Evolutionary conservation across 2,329 filamentous ascomycete species (phyloP).

Genomic region (Fusarium metavorans): DNA sequence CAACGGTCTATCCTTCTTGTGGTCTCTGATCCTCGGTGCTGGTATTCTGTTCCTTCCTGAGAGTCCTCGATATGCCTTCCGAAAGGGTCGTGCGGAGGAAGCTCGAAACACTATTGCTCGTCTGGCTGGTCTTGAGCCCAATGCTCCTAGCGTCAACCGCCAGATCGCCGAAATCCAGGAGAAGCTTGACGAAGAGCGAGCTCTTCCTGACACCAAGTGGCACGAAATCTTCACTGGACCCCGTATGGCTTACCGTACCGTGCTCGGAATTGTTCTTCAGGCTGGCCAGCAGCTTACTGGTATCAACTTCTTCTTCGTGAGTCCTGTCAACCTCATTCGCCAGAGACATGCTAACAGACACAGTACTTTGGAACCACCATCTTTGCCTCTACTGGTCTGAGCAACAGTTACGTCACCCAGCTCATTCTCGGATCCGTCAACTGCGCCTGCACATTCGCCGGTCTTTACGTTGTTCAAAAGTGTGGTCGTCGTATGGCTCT

Average conservation of each 20-base stretch:
- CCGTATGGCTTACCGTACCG: slow-evolving; percentile 73
- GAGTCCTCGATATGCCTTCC: slow-evolving; percentile 64
- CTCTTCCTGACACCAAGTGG: slow-evolving; percentile 61
- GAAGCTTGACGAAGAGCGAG: slow-evolving; percentile 61
- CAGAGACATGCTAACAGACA: background rate
- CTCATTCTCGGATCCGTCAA: slow-evolving; percentile 78
- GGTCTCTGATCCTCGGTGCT: slow-evolving; percentile 64
- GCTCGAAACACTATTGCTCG: slow-evolving; percentile 61
- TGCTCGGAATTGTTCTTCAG: slow-evolving; percentile 72
- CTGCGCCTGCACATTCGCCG: slow-evolving; percentile 73
- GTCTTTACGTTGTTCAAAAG: slow-evolving; percentile 74
- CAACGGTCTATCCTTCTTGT: slow-evolving; percentile 66
- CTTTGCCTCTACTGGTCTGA: slow-evolving; percentile 73
- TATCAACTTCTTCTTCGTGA: slow-evolving; percentile 66
- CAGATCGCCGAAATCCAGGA: slow-evolving; percentile 65
- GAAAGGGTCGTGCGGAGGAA: slow-evolving; percentile 59
- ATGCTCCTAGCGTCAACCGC: slow-evolving; percentile 56
- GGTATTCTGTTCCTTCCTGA: slow-evolving; percentile 67
- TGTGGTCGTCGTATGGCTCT: slow-evolving; percentile 73
- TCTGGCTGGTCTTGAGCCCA: slow-evolving; percentile 56
- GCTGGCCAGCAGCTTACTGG: slow-evolving; percentile 77
- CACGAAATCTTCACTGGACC: slow-evolving; percentile 76
- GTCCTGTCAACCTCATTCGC: background rate
- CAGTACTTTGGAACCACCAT: slow-evolving; percentile 73
- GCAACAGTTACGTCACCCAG: slow-evolving; percentile 74